Evolutionary conservation across 2,329 filamentous ascomycete species (phyloP), one percentile per base, ranked within the genome.

Genomic region (Chrysoporthe puriensis): DNA sequence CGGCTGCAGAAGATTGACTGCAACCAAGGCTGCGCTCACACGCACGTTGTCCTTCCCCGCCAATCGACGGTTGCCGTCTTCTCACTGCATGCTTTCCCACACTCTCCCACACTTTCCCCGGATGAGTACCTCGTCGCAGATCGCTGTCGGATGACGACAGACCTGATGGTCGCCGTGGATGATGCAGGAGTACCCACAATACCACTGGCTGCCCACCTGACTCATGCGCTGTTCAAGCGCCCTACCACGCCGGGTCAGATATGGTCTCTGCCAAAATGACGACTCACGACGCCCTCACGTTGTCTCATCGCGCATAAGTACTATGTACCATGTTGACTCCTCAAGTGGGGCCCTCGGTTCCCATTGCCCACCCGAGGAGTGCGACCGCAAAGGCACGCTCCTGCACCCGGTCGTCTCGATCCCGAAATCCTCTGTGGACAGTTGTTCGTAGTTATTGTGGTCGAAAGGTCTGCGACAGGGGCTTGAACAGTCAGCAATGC

Each of bases 241-340:
- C 40, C 46, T 46, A 46, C 63, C 60, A 61, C 63, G 54, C 64
- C 64, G 56, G 54, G 18, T 59, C 21, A 42, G 63, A 66, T 59
- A 34, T 46, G 46, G 60, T 67, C 64, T 61, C 63, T 63, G 40
- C 68, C 62, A 50, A 63, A 68, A 59, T 42, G 36, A 50, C 57
- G 36, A n/a, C 60, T 66, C 68, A 70, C 68, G 68, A 70, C 56
- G 56, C 66, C 68, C 66, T 70, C 68, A 70, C 40, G 54, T 68
- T 67, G 62, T 50, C 65, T 65, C 59, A 56, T 70, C 58, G 44
- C 40, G 58, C 66, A 62, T 70, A 44, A 16, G 14, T 14, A 5
- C n/a, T 32, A 48, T 14, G 8, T 44, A 5, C n/a, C 43, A 48
- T 14, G 8, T 44, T 46, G 42, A 14, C 52, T 46, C 42, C 11